Conservation (phyloP, 2,329 filamentous ascomycete genomes). For the Fusarium caatingaense region DNA sequence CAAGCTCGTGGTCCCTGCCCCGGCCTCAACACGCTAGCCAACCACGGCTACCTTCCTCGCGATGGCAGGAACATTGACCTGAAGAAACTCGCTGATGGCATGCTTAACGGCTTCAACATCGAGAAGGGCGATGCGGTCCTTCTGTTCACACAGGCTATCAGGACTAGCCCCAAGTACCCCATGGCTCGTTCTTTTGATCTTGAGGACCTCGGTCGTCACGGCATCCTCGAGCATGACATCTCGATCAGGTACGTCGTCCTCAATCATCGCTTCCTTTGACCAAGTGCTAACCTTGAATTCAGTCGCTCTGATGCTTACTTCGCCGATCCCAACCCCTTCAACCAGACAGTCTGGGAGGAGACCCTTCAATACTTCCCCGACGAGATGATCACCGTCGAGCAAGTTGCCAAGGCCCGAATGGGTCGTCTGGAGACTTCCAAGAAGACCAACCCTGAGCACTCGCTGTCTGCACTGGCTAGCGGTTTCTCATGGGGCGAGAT, state of each 20-base stretch:
- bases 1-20: conserved; percentile 15
- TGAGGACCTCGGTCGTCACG: neutral
- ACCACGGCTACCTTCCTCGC: conserved; percentile 11
- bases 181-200: neutral
- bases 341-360: conserved; percentile 6
- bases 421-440: neutral
- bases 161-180: conserved; percentile 7
- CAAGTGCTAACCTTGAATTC: accelerated
- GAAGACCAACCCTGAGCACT: conserved; percentile 4
- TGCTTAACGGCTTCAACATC: conserved; percentile 11
- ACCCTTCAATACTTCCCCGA: neutral
- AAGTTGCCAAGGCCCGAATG: conserved; percentile 13
- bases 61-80: conserved; percentile 10
- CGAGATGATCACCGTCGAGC: conserved; percentile 7
- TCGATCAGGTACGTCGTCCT: neutral
- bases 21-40: conserved; percentile 7
- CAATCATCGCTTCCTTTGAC: accelerated
- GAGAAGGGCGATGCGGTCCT: conserved; percentile 3
- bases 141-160: conserved; percentile 11
- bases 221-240: conserved; percentile 12
- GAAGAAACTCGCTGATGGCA: neutral
- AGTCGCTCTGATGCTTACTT: conserved; percentile 15
- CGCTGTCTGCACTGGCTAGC: neutral
- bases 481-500: conserved; percentile 20
- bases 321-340: conserved; percentile 8